Evolutionary conservation across 139 green algal species (phyloP).

Genomic region (Dunaliella primolecta): DNA sequence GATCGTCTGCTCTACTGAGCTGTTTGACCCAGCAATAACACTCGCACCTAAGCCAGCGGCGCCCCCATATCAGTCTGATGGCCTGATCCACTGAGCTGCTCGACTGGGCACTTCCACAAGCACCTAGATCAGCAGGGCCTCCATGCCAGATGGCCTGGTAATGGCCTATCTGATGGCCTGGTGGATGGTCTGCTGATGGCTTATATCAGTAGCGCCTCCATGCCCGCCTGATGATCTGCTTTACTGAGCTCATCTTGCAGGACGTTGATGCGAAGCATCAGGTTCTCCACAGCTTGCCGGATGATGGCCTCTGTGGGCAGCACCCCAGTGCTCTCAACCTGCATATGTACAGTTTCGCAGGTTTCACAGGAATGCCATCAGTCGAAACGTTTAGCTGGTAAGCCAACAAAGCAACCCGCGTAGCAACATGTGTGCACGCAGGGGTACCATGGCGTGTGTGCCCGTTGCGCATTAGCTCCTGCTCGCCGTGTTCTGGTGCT

Average conservation of each 20-base stretch:
- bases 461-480: no score
- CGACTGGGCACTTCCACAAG: no score
- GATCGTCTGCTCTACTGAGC: no score
- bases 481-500: no score
- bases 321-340: constrained; percentile 81
- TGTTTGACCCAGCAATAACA: no score
- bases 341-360: no score
- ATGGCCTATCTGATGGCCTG: not conserved
- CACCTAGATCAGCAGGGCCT: not conserved
- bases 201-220: not conserved
- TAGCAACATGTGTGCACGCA: no score
- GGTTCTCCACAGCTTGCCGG: constrained; percentile 58
- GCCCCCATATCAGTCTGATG: not conserved
- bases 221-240: not conserved
- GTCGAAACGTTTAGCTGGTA: no score
- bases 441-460: no score
- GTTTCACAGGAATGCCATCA: no score
- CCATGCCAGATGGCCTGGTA: no score
- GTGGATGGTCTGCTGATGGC: not conserved
- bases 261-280: constrained; percentile 64
- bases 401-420: no score
- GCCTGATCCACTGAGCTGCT: not conserved
- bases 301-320: constrained; percentile 70
- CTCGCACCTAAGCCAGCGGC: not conserved
- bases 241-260: constrained; percentile 20